These are phyloP conservation scores for Camelina neglecta DNA, from an alignment of 345 rosid species.

Conservation along the genomic window DNA sequence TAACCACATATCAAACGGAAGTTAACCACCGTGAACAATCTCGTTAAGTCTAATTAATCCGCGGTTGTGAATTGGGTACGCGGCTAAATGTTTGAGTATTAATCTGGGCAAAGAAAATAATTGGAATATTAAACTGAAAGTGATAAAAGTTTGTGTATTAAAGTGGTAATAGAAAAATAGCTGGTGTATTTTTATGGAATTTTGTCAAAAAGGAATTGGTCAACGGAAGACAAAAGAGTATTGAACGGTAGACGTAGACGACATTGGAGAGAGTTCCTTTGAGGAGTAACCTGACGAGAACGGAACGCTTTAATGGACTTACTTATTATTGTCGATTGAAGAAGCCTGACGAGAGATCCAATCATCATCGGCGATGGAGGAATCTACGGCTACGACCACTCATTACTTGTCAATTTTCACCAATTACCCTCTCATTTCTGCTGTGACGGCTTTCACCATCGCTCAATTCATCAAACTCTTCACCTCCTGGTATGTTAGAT, in stretches of 20 bases:
- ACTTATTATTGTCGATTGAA: background rate
- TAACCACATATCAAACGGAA: too few species aligned
- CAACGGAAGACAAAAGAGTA: conserved; percentile 4
- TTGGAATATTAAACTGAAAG: too few species aligned
- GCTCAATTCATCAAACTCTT: conserved; percentile 78
- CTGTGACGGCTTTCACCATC: conserved; percentile 61
- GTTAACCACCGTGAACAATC: too few species aligned
- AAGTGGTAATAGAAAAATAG: too few species aligned
- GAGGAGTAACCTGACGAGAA: background rate
- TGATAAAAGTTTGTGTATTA: too few species aligned
- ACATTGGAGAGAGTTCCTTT: conserved; percentile 19
- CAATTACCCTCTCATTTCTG: conserved; percentile 74
- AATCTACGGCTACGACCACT: conserved; percentile 35
- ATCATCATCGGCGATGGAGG: conserved; percentile 44
- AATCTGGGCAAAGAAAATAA: too few species aligned
- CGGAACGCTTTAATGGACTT: conserved; percentile 15
- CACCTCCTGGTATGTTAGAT: conserved; percentile 60
- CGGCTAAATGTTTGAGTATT: too few species aligned
- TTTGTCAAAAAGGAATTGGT: background rate
- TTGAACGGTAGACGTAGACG: conserved; percentile 35
- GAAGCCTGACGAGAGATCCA: conserved; percentile 10
- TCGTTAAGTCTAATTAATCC: too few species aligned
- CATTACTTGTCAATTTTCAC: conserved; percentile 51
- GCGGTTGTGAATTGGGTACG: too few species aligned
- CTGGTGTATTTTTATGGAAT: too few species aligned